phyloP scores from a whole-genome alignment of 2,329 filamentous ascomycete species.

The Byssothecium circinans region DNA sequence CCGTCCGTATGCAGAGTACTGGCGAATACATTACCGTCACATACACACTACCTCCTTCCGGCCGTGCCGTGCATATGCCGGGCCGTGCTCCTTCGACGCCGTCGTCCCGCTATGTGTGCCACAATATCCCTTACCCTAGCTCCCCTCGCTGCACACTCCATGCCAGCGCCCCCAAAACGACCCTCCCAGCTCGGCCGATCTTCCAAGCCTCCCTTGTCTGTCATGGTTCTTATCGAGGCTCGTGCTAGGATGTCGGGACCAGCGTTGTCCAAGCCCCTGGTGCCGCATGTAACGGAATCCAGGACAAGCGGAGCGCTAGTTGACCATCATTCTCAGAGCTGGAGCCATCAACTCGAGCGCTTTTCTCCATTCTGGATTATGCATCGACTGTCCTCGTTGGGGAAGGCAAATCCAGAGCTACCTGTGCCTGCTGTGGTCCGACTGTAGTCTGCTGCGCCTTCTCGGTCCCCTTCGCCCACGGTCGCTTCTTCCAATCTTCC shows the following conservation, averaged over 20 bases:
- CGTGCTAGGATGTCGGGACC: constrained; percentile 7
- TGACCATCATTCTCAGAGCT: constrained; percentile 31
- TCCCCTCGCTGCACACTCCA: constrained; percentile 9
- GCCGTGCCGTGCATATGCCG: not conserved
- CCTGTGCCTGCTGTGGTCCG: constrained; percentile 24
- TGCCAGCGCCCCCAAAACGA: constrained; percentile 27
- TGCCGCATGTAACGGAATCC: constrained; percentile 36
- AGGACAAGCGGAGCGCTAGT: constrained; percentile 33
- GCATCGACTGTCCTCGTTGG: constrained; percentile 34
- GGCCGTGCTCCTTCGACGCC: constrained; percentile 2
- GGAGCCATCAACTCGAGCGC: constrained; percentile 38
- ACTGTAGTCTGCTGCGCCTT: constrained; percentile 12
- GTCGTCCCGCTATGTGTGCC: constrained; percentile 8
- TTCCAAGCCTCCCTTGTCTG: constrained; percentile 2
- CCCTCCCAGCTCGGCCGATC: constrained; percentile 14
- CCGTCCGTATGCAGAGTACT: constrained; percentile 7
- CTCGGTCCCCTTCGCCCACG: constrained; percentile 1
- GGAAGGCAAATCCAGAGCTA: constrained; percentile 28
- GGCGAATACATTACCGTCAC: constrained; percentile 10
- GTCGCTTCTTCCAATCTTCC: not conserved
- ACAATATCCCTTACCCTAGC: constrained; percentile 8
- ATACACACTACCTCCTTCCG: not conserved
- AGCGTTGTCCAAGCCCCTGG: constrained; percentile 35
- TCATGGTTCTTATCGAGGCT: constrained; percentile 10
- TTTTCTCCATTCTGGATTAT: constrained; percentile 39